Evolutionary conservation across 495 filamentous ascomycete species (phyloP), one percentile per base, ranked within the genome.

Genomic region (Neurospora sp.): DNA sequence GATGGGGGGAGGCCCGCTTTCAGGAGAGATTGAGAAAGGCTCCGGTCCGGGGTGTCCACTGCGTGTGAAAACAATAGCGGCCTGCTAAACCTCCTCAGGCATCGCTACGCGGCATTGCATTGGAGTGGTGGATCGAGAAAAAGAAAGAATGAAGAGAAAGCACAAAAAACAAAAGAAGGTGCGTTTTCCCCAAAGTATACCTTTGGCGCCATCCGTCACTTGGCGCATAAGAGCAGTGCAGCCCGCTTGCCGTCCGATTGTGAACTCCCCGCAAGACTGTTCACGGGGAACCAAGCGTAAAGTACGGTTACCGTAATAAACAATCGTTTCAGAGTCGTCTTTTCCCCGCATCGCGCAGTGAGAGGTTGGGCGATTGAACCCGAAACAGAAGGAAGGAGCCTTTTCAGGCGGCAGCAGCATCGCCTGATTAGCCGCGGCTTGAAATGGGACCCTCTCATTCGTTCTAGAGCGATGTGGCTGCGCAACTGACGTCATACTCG

Each of bases 401-500:
- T 45, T 45, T 44, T 44, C 14, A 61, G 0, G 53, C 22, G 45
- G 53, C 53, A 61, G 53, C 27, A 61, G 53, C 14, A 61, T 35
- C 53, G 27, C 53, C 53, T 61, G 22, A 61, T 35, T 61, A 35
- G 53, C 53, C 53, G 53, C 53, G 53, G 53, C 53, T 65, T 16
- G 27, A 65, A 31, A 61, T 35, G 44, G 27, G 27, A 35, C 53
- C 27, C 27, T 61, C 27, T 61, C 27, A 61, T 35, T 31, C 27
- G 53, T 6, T 61, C 48, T 31, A 10, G 48, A 48, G 48, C 20
- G 16, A 45, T 31, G 22, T 27, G 53, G 53, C 53, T 61, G 20
- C n/a, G 45, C 9, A 4, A 45, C 48, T 59, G 53, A 69, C 70
- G 70, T 72, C 70, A 72, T 72, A 3, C 44, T 68, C 70, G 37